A percentile compares a stretch with the other conserved stretches of the same genome.
Conservation (phyloP, 768 basidiomycete species). For the Kwoniella sp. region DNA sequence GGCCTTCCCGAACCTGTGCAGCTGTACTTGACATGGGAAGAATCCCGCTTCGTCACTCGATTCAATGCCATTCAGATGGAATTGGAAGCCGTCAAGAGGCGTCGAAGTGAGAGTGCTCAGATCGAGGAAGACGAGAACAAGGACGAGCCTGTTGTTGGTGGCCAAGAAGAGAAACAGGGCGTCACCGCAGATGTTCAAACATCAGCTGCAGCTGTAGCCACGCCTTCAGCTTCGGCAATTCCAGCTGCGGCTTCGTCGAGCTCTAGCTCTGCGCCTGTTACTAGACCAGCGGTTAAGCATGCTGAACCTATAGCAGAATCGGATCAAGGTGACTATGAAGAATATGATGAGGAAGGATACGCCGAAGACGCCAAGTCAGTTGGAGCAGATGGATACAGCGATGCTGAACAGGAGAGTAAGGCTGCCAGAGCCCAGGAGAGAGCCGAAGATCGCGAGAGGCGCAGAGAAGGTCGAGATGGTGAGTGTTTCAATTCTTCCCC, state of each 20-base stretch:
- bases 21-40: constrained; percentile 36
- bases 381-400: constrained; percentile 59
- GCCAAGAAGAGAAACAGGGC: neutral
- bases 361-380: constrained; percentile 82
- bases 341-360: constrained; percentile 84
- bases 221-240: neutral
- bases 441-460: constrained; percentile 9
- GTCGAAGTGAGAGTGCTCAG: constrained; percentile 9
- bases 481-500: neutral
- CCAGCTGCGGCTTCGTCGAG: no score
- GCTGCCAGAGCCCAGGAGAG: constrained; percentile 21
- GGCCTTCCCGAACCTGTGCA: constrained; percentile 34
- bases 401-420: constrained; percentile 24
- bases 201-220: neutral
- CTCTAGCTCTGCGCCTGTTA: no score
- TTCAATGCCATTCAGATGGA: constrained; percentile 35
- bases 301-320: constrained; percentile 1
- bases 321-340: constrained; percentile 69
- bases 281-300: neutral
- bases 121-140: constrained; percentile 59
- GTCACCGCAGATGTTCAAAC: neutral
- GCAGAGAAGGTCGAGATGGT: constrained; percentile 10
- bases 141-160: neutral
- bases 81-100: constrained; percentile 15
- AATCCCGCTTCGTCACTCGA: constrained; percentile 24